These are phyloP conservation scores for Ophiocordyceps camponoti-saundersi DNA, from an alignment of 2,329 filamentous ascomycete genomes.

Conservation along the genomic window DNA sequence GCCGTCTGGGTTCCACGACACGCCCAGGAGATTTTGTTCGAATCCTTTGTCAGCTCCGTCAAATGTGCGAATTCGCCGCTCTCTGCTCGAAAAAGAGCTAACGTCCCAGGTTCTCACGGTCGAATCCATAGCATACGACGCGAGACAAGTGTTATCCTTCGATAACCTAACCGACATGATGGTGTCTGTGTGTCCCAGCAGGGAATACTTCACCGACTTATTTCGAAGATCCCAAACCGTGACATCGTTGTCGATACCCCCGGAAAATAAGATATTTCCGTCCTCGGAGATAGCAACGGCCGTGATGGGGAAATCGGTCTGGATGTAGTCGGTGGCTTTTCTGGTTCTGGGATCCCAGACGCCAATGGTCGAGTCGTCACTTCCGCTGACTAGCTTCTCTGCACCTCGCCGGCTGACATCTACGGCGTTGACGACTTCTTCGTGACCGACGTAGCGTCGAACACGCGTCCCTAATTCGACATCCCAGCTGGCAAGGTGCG, in stretches of 20 bases:
- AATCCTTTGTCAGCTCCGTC: conserved; percentile 78
- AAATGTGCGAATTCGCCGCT: conserved; percentile 72
- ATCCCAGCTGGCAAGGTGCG: conserved; percentile 89
- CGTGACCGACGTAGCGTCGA: conserved; percentile 80
- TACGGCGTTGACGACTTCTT: conserved; percentile 86
- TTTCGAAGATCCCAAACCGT: conserved; percentile 95
- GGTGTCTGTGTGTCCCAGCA: conserved; percentile 82
- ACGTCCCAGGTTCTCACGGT: conserved; percentile 95
- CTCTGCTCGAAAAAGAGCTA: conserved; percentile 77
- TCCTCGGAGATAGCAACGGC: conserved; percentile 83
- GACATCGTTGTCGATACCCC: conserved; percentile 93
- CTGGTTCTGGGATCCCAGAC: conserved; percentile 94
- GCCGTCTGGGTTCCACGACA: conserved; percentile 77
- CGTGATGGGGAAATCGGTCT: conserved; percentile 85
- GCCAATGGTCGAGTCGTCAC: conserved; percentile 84
- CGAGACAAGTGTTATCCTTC: conserved; percentile 74
- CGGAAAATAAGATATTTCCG: conserved; percentile 87
- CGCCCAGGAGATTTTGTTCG: conserved; percentile 81
- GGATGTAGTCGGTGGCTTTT: conserved; percentile 70
- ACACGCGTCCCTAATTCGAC: conserved; percentile 82
- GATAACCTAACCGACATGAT: conserved; percentile 83
- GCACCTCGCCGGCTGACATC: conserved; percentile 82
- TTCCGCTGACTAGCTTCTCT: conserved; percentile 77
- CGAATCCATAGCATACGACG: conserved; percentile 88
- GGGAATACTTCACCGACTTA: conserved; percentile 70